These are phyloP conservation scores for Tetraselmis striata DNA, from an alignment of 139 green algal genomes.

Conservation along the genomic window DNA sequence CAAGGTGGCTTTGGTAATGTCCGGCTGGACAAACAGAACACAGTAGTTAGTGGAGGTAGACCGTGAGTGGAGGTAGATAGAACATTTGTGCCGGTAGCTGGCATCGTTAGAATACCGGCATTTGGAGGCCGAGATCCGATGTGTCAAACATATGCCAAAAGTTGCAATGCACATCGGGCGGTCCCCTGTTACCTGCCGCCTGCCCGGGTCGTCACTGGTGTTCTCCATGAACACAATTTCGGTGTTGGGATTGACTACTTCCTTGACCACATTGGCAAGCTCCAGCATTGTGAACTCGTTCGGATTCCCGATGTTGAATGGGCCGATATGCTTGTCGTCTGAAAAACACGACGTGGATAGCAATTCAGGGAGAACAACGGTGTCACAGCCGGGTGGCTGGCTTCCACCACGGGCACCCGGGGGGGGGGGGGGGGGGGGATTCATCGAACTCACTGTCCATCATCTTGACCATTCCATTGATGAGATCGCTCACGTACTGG, in stretches of 20 bases:
- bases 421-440: no score
- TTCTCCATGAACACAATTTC: constrained; percentile 83
- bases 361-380: no score
- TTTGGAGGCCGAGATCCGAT: background rate
- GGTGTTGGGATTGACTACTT: constrained; percentile 78
- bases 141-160: background rate
- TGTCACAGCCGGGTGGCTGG: no score
- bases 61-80: no score
- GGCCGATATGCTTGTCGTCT: constrained; percentile 80
- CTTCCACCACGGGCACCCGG: no score
- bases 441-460: constrained; percentile 62
- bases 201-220: constrained; percentile 88
- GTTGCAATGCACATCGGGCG: background rate
- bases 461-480: constrained; percentile 69
- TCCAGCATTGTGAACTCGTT: constrained; percentile 99
- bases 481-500: constrained; percentile 92
- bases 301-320: constrained; percentile 98
- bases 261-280: constrained; percentile 83
- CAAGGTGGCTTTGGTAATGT: constrained; percentile 81
- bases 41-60: no score
- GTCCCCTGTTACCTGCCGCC: constrained; percentile 29
- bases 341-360: background rate
- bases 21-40: constrained; percentile 61
- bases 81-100: no score
- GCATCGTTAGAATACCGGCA: background rate